phyloP scores from a whole-genome alignment of 352 stramenopile species.

The Globisporangium perplexum region DNA sequence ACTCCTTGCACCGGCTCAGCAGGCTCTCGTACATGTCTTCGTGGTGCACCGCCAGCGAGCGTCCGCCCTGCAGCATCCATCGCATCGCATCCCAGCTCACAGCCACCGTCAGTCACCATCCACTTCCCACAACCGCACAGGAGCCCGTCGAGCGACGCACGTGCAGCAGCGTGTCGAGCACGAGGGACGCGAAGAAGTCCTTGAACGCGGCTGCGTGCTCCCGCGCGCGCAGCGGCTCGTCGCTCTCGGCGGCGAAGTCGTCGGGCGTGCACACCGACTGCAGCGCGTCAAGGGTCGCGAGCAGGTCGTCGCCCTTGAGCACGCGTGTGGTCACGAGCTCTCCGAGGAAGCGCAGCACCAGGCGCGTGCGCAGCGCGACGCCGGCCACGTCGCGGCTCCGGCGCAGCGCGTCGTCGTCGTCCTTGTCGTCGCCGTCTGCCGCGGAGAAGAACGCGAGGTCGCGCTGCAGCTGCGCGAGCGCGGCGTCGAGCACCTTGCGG shows the following conservation, averaged over 20 bases:
- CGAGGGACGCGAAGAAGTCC: slow-evolving; percentile 65
- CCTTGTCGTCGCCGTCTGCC: slow-evolving; percentile 10
- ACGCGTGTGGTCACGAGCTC: slow-evolving; percentile 54
- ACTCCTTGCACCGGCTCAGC: slow-evolving; percentile 64
- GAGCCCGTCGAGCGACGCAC: slow-evolving; percentile 17
- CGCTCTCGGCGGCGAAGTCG: slow-evolving; percentile 45
- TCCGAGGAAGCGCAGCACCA: slow-evolving; percentile 61
- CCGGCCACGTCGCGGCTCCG: slow-evolving; percentile 15
- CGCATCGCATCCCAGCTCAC: not conserved
- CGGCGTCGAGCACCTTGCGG: slow-evolving; percentile 35
- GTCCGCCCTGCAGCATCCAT: slow-evolving; percentile 22
- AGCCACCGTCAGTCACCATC: no score
- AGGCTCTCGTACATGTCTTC: slow-evolving; percentile 69
- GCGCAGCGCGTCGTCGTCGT: slow-evolving; percentile 29
- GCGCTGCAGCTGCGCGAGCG: slow-evolving; percentile 35
- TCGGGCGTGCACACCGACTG: slow-evolving; percentile 59
- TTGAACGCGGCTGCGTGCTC: slow-evolving; percentile 68
- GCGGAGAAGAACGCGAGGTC: slow-evolving; percentile 54
- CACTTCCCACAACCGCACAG: no score
- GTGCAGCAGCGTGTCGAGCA: slow-evolving; percentile 67
- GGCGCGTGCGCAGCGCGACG: slow-evolving; percentile 42
- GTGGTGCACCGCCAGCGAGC: slow-evolving; percentile 29
- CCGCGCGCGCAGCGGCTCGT: slow-evolving; percentile 30
- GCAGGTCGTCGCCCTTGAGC: slow-evolving; percentile 52
- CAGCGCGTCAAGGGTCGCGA: slow-evolving; percentile 52